phyloP scores from a whole-genome alignment of 164 flowering plant species.

The Hamamelis virginiana region DNA sequence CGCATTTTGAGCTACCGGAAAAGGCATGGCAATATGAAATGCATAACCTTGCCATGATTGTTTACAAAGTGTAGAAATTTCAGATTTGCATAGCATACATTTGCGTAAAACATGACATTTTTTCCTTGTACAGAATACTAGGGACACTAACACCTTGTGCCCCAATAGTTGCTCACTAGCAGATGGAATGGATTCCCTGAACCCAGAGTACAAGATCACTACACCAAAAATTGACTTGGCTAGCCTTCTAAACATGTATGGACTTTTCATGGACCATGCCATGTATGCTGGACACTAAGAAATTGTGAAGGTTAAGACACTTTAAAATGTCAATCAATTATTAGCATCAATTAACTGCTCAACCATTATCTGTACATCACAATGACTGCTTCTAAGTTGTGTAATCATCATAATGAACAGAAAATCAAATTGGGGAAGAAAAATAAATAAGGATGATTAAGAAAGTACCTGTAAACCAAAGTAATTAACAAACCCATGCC shows the following conservation, averaged over 20 bases:
- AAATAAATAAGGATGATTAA: constrained; percentile 5
- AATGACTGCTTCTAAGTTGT: not conserved
- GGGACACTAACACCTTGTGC: not conserved
- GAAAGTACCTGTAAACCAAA: constrained; percentile 84
- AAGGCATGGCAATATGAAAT: not conserved
- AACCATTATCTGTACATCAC: not conserved
- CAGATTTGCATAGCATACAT: not conserved
- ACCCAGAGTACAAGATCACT: not conserved
- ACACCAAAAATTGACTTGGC: too few species aligned
- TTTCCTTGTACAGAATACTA: too few species aligned
- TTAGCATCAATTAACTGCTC: not conserved
- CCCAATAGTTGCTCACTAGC: not conserved
- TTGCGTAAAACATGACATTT: not conserved
- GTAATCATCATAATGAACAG: not conserved
- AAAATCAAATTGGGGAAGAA: not conserved
- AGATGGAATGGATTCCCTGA: not conserved
- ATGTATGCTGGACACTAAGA: not conserved
- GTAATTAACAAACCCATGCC: constrained; percentile 86
- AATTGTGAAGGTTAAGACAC: not conserved
- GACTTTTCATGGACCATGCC: not conserved
- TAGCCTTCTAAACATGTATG: too few species aligned
- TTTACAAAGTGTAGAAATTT: too few species aligned
- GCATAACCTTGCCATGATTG: not conserved
- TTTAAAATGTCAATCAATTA: not conserved
- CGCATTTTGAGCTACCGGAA: not conserved